phyloP scores from a whole-genome alignment of 2,329 filamentous ascomycete genomes.

The Penicillium sp. region DNA sequence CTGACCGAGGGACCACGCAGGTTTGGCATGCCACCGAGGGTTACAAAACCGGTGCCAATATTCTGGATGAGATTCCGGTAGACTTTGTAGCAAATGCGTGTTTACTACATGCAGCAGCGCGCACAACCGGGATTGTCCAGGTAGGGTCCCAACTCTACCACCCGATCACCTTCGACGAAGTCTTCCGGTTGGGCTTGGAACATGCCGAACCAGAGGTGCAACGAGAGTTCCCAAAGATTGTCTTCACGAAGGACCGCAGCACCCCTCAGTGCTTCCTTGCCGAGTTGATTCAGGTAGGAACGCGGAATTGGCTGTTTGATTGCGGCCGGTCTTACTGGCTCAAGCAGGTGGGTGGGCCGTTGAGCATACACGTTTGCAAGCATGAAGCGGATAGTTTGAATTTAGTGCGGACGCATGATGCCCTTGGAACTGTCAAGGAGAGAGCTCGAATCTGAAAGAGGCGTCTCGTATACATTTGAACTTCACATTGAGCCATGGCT shows the following conservation, averaged over 20 bases:
- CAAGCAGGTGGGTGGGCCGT: slow-evolving; percentile 31
- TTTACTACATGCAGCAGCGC: slow-evolving; percentile 32
- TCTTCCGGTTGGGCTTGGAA: slow-evolving; percentile 19
- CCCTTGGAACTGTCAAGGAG: slow-evolving; percentile 20
- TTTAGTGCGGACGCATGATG: slow-evolving; percentile 19
- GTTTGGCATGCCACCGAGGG: slow-evolving; percentile 34
- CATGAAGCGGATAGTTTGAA: slow-evolving; percentile 28
- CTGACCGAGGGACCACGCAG: slow-evolving; percentile 28
- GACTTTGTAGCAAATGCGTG: slow-evolving; percentile 37
- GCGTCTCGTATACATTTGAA: not conserved
- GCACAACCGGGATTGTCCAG: slow-evolving; percentile 33
- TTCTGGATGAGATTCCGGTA: slow-evolving; percentile 36
- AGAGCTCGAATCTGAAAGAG: slow-evolving; percentile 22
- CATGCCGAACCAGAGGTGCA: slow-evolving; percentile 25
- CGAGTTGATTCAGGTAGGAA: slow-evolving; percentile 35
- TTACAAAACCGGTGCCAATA: slow-evolving; percentile 30
- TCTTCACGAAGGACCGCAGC: slow-evolving; percentile 32
- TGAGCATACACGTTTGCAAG: slow-evolving; percentile 29
- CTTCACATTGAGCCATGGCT: not conserved
- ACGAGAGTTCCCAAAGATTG: slow-evolving; percentile 25
- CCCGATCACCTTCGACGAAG: slow-evolving; percentile 31
- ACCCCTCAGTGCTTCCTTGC: slow-evolving; percentile 32
- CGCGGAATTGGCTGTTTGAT: slow-evolving; percentile 36
- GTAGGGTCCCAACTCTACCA: slow-evolving; percentile 33
- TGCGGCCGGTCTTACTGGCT: slow-evolving; percentile 37